Evolutionary conservation across 768 basidiomycete genomes (phyloP).

Genomic region (Baorangia bicolor): DNA sequence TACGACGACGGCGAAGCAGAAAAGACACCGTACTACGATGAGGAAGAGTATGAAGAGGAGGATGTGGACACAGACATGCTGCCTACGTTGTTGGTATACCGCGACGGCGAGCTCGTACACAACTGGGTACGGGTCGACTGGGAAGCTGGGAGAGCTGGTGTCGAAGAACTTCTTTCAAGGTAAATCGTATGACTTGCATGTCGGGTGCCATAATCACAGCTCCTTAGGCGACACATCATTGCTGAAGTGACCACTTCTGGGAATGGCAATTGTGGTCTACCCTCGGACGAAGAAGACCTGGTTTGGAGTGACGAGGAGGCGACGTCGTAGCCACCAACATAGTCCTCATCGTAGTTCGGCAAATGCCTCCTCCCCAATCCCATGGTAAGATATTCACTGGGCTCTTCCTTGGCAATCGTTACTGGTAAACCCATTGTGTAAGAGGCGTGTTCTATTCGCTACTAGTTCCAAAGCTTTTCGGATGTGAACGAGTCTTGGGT

Average conservation of each 20-base stretch:
- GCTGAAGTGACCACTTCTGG: conserved; percentile 15
- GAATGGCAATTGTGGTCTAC: conserved; percentile 46
- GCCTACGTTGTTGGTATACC: conserved; percentile 77
- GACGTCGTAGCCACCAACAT: neutral
- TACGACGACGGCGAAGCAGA: conserved; percentile 40
- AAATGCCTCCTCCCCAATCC: too few species aligned
- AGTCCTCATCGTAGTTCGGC: neutral
- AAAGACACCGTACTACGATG: conserved; percentile 32
- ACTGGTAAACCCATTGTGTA: neutral
- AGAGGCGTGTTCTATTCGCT: neutral
- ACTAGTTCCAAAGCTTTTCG: neutral
- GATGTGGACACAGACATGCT: conserved; percentile 77
- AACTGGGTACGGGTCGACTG: conserved; percentile 89
- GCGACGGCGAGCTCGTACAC: conserved; percentile 77
- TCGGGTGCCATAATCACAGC: neutral
- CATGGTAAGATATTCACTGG: too few species aligned
- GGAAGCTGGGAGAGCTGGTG: conserved; percentile 68
- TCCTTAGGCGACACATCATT: conserved; percentile 29
- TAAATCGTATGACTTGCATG: conserved; percentile 22
- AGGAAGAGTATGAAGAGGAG: conserved; percentile 53
- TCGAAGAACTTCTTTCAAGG: conserved; percentile 69
- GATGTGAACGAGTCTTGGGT: neutral
- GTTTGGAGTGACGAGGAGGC: conserved; percentile 54
- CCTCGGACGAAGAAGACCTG: conserved; percentile 50
- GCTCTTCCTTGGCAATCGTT: neutral